Evolutionary conservation across 768 basidiomycete genomes (phyloP).

Genomic region (Amylocystis lapponica): DNA sequence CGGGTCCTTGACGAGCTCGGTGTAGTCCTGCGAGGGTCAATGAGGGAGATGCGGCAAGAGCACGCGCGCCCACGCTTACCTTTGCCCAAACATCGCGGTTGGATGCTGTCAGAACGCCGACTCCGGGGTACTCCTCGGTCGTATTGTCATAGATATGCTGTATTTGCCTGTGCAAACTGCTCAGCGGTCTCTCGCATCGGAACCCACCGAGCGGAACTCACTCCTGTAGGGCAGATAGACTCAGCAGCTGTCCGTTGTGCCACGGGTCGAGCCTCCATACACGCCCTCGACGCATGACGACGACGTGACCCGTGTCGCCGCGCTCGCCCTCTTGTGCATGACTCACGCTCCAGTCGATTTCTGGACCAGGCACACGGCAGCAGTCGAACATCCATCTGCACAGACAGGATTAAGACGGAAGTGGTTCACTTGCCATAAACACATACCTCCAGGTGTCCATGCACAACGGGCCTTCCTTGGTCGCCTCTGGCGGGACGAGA

Average conservation of each 20-base stretch:
- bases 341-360: slow-evolving; percentile 60
- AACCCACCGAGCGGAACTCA: slow-evolving; percentile 22
- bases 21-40: slow-evolving; percentile 47
- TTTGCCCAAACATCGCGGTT: slow-evolving; percentile 89
- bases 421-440: not conserved
- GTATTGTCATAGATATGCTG: slow-evolving; percentile 67
- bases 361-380: slow-evolving; percentile 68
- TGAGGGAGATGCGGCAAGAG: not conserved
- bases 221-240: slow-evolving; percentile 62
- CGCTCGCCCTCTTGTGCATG: slow-evolving; percentile 45
- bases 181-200: not conserved
- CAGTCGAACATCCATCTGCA: slow-evolving; percentile 90
- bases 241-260: slow-evolving; percentile 49
- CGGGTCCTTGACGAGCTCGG: slow-evolving; percentile 48
- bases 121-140: slow-evolving; percentile 54
- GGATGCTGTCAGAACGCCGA: slow-evolving; percentile 73
- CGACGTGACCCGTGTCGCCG: slow-evolving; percentile 70
- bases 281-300: slow-evolving; percentile 81
- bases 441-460: slow-evolving; percentile 82
- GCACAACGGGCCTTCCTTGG: slow-evolving; percentile 67
- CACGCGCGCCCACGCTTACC: slow-evolving; percentile 33
- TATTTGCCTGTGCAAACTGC: slow-evolving; percentile 46
- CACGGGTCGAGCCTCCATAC: slow-evolving; percentile 75
- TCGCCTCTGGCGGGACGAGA: slow-evolving; percentile 53
- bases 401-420: not conserved